Percentiles rank a stretch among this genome's conserved stretches.
These are phyloP conservation scores for Cordyceps cateniannulata DNA, from an alignment of 2,329 filamentous ascomycete genomes.

Conservation along the genomic window DNA sequence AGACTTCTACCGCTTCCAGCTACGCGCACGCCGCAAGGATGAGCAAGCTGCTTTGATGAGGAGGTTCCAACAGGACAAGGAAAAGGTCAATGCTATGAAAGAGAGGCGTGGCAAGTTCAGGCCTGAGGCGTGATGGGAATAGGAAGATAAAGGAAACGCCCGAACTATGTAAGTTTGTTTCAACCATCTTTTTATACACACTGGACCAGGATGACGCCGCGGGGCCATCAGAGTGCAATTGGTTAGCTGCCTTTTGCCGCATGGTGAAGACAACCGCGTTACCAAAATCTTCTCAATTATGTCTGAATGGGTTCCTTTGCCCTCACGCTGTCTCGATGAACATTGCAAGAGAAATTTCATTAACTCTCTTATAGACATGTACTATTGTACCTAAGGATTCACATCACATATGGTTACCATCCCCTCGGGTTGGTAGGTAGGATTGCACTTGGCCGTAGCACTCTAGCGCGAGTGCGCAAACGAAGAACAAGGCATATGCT, in stretches of 20 bases:
- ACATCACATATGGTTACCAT: too few species aligned
- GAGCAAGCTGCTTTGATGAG: slow-evolving; percentile 61
- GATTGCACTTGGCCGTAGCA: not conserved
- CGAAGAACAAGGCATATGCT: not conserved
- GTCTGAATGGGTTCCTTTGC: slow-evolving; percentile 39
- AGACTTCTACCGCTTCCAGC: slow-evolving; percentile 82
- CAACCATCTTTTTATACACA: not conserved
- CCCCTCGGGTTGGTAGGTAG: too few species aligned
- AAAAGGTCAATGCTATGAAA: slow-evolving; percentile 65
- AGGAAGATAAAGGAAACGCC: not conserved
- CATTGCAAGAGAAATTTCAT: not conserved
- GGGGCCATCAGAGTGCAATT: slow-evolving; percentile 41
- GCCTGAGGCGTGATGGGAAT: slow-evolving; percentile 35
- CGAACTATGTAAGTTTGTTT: not conserved
- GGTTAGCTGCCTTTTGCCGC: slow-evolving; percentile 21
- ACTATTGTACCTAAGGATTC: not conserved
- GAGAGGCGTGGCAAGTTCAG: slow-evolving; percentile 58
- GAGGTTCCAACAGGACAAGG: slow-evolving; percentile 70
- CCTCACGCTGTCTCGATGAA: not conserved
- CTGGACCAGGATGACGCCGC: slow-evolving; percentile 43
- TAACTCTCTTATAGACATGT: not conserved
- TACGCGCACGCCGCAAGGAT: slow-evolving; percentile 70
- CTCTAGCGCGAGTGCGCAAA: not conserved
- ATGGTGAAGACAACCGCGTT: slow-evolving; percentile 59
- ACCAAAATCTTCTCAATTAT: slow-evolving; percentile 56